Evolutionary conservation across 257 asterid species (phyloP), one percentile per base, ranked within the genome.

Genomic region (Solanum okadae): DNA sequence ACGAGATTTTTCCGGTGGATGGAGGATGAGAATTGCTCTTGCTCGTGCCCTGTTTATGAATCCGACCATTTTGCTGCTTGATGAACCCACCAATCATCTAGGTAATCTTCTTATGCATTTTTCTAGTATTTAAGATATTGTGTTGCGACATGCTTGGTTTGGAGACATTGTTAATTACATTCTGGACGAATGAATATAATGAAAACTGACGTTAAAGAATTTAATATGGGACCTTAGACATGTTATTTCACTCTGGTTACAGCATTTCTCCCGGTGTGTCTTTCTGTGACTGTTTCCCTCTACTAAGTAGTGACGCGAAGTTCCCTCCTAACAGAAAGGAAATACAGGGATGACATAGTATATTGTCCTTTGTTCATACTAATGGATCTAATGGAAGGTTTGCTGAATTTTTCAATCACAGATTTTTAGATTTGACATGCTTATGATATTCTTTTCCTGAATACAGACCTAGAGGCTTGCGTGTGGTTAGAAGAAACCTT

Each of bases 1-100:
- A 33, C 93, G 94, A 6, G 99, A 97, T 87, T 97, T 97, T 86
- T 97, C 99, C 88, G 99, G 99, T 90, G 99, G 99, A 25, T 97
- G 99, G 99, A 95, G 99, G 89, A 97, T 97, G 99, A 95, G 99
- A 90, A 96, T 97, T 88, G 99, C 99, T 90, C 90, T 97, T 49
- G 99, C 99, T 59, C 90, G 99, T 87, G 99, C 99, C 49, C 93
- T 97, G 88, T 97, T 97, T 90, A 97, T 97, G 96, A 97, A 96
- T 67, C 99, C 98, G 16, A 97, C 99, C n/a, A 88, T 97, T 85
- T 87, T 97, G 87, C 91, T 97, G 92, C 98, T 96, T 77, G 99
- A 97, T 92, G 99, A 97, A 61, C 99, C 99, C 10, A 97, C 99
- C 46, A 97, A 97, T 93, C 99, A 97, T 93, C 98, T 97, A 71